Conservation (phyloP, 495 filamentous ascomycete species). For the Penicillium maclennaniae region DNA sequence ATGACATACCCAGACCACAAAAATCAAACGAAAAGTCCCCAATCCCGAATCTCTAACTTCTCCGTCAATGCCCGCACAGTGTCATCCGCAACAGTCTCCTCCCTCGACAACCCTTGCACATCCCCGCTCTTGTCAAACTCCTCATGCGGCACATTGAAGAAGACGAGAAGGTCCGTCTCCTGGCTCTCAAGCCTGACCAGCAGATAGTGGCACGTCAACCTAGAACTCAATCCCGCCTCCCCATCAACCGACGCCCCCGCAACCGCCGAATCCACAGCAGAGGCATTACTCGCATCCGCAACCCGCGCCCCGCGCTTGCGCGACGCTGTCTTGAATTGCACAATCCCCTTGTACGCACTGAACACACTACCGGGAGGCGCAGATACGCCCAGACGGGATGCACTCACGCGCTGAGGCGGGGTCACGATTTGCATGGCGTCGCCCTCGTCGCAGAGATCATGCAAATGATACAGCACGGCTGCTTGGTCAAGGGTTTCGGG, state of each 20-base stretch:
- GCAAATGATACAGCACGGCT: conserved; percentile 64
- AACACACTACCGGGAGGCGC: conserved; percentile 6
- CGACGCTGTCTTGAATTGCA: conserved; percentile 25
- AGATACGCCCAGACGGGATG: conserved; percentile 30
- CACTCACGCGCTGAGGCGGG: conserved; percentile 24
- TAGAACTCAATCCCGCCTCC: conserved; percentile 13
- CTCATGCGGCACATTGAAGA: conserved; percentile 83
- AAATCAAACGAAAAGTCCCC: conserved; percentile 64
- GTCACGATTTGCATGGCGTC: conserved; percentile 56
- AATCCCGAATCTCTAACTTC: conserved; percentile 75
- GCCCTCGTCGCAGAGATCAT: conserved; percentile 65
- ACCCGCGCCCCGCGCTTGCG: conserved; percentile 12
- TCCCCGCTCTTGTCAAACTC: conserved; percentile 53
- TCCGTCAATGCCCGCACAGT: conserved; percentile 61
- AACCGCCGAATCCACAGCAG: conserved; percentile 9
- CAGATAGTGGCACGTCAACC: conserved; percentile 34
- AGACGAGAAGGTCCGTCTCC: conserved; percentile 80
- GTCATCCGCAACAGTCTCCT: conserved; percentile 60
- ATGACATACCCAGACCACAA: background rate
- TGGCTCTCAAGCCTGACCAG: conserved; percentile 71
- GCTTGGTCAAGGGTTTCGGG: conserved; percentile 57
- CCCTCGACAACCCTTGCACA: conserved; percentile 40
- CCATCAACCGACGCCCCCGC: conserved; percentile 18
- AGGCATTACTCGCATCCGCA: conserved; percentile 7
- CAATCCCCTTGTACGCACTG: conserved; percentile 31